Evolutionary conservation across 148 eudicot genomes (phyloP).

Genomic region (Camellia japonica): DNA sequence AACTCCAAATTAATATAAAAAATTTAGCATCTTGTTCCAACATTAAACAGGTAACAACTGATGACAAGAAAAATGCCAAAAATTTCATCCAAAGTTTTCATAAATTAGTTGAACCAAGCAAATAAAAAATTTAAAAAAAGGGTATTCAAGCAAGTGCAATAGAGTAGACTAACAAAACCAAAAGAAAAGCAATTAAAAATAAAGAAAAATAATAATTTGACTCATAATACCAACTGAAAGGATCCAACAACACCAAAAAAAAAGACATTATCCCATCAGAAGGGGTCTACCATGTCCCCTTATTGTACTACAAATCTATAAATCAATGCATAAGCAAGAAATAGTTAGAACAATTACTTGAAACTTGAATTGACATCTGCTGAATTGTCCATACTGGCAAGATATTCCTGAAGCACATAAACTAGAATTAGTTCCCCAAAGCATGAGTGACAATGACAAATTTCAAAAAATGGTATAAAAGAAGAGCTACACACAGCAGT

Average conservation of each 20-base stretch:
- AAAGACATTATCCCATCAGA: neutral
- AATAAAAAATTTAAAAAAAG: neutral
- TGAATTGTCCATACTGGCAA: slow-evolving; percentile 60
- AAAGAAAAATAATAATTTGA: neutral
- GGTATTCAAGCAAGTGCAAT: neutral
- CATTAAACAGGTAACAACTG: neutral
- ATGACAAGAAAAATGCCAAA: neutral
- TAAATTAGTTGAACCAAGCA: neutral
- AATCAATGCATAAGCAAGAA: slow-evolving; percentile 8
- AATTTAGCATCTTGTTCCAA: neutral
- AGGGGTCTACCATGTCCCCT: neutral
- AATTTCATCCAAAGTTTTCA: neutral
- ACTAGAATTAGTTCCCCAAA: neutral
- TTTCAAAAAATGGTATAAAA: neutral
- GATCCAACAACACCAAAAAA: neutral
- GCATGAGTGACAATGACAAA: neutral
- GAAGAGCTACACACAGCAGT: slow-evolving; percentile 64
- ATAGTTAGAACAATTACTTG: slow-evolving; percentile 46
- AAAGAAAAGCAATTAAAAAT: neutral
- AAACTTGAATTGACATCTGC: slow-evolving; percentile 46
- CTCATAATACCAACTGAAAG: slow-evolving; percentile 1
- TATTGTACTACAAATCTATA: neutral
- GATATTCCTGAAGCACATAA: slow-evolving; percentile 54
- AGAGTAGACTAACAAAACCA: neutral
- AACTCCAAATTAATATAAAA: neutral